Base-by-base conservation (phyloP, 768 basidiomycete species). In the Dacryopinax primogenitus region DNA sequence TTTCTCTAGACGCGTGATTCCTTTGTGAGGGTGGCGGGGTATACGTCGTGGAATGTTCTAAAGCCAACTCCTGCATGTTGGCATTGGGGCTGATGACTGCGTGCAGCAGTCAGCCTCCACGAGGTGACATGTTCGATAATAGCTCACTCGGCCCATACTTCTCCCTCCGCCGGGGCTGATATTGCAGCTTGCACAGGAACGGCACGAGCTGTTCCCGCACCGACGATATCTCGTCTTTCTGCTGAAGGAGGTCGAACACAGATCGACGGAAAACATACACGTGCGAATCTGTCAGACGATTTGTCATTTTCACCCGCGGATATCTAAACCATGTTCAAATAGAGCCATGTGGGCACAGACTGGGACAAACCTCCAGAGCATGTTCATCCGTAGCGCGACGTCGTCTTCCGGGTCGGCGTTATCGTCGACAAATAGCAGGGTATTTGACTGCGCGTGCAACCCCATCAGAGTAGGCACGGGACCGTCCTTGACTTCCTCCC, bases 161-260 rank as follows among this genome's bases (percentile, higher is more conserved):
- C 36, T 65, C 62, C 11, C 69, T 69, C 12, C 76, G 64, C 9
- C 70, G 70, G 35, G 69, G 71, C 66, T 77, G 73, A 73, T 92
- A 92, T 67, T 90, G 88, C 4, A 89, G 77, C 72, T 90, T 92
- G 76, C 91, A 88, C 64, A 96, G 72, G 90, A 92, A 96, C 0
- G 94, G 94, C 12, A 97, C 73, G 70, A 96, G 90, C 66, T 96
- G 92, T 73, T 94, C 88, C 62, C 88, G 81, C 63, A 97, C 79
- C 16, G 92, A 95, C 62, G 90, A 86, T 41, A 93, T 80, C 69
- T 84, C 81, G 3, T 76, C 76, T 70, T 89, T 90, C 66, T 83
- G 81, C 37, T 73, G 63, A 30, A 93, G 77, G 13, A 84, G 79
- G 66, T 90, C 86, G 28, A 96, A 77, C 7, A 95, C 78, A 18